phyloP scores from a whole-genome alignment of 108 stramenopile species.

The Cyclotella baltica region DNA sequence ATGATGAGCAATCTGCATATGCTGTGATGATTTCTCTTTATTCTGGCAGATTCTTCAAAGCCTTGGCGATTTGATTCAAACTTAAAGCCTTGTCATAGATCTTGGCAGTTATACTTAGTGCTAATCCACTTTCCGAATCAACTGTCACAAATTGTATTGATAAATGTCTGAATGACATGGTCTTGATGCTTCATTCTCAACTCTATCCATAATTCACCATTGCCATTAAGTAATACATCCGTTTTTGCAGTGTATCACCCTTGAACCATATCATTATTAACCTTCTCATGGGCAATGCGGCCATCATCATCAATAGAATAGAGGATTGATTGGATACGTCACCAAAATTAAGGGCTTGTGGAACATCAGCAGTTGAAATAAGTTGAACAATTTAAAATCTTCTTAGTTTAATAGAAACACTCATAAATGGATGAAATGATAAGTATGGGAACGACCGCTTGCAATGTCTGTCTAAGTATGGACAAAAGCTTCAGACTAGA shows the following conservation, averaged over 20 bases:
- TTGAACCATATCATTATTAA: constrained; percentile 57
- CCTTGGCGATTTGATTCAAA: constrained; percentile 90
- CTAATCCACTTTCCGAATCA: constrained; percentile 69
- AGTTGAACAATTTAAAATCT: too few species aligned
- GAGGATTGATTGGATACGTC: too few species aligned
- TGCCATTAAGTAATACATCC: constrained; percentile 92
- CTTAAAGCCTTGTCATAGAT: constrained; percentile 65
- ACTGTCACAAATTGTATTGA: constrained; percentile 78
- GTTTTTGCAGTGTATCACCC: constrained; percentile 51
- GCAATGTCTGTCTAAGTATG: too few species aligned
- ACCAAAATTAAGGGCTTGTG: too few species aligned
- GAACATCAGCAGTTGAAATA: too few species aligned
- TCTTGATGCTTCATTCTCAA: constrained; percentile 95
- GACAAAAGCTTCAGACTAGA: too few species aligned
- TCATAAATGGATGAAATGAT: too few species aligned
- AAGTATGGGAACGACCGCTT: too few species aligned
- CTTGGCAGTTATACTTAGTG: constrained; percentile 46
- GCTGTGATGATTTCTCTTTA: constrained; percentile 94
- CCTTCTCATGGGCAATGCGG: constrained; percentile 70
- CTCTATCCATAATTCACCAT: constrained; percentile 96
- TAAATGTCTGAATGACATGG: constrained; percentile 88
- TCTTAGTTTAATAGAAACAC: too few species aligned
- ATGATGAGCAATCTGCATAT: constrained; percentile 93
- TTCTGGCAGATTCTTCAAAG: constrained; percentile 93
- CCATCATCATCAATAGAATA: too few species aligned